Evolutionary conservation across 78 protist genomes (phyloP).

Genomic region (Cavenderia fasciculata): DNA sequence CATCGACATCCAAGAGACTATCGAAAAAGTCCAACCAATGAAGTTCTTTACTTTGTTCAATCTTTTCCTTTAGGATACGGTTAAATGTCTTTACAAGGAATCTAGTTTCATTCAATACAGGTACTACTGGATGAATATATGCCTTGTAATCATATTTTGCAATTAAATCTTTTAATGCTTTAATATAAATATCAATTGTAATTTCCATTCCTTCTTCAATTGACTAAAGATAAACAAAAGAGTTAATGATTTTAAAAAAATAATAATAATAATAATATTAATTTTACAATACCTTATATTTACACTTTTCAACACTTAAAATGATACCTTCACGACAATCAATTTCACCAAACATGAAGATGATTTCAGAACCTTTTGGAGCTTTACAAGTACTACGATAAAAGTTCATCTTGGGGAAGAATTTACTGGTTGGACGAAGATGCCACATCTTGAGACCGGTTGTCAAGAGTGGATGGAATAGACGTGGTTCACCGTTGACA

Average conservation of each 20-base stretch:
- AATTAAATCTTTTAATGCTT: slow-evolving; percentile 37
- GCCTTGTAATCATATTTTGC: slow-evolving; percentile 3
- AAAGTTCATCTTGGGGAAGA: slow-evolving; percentile 93
- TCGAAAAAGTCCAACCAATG: slow-evolving; percentile 85
- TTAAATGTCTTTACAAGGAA: slow-evolving; percentile 49
- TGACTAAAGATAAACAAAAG: not conserved
- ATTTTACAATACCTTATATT: slow-evolving; percentile 66
- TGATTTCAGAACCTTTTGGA: slow-evolving; percentile 72
- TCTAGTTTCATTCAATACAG: slow-evolving; percentile 91
- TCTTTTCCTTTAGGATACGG: slow-evolving; percentile 5
- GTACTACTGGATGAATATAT: slow-evolving; percentile 92
- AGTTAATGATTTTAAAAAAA: too few relatives aligned
- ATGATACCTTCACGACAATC: slow-evolving; percentile 96
- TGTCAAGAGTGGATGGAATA: slow-evolving; percentile 83
- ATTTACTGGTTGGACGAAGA: slow-evolving; percentile 80
- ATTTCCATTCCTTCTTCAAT: slow-evolving; percentile 83
- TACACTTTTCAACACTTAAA: slow-evolving; percentile 87
- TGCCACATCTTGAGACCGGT: slow-evolving; percentile 95
- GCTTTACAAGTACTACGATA: slow-evolving; percentile 51
- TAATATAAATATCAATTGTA: slow-evolving; percentile 83
- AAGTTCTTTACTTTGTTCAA: slow-evolving; percentile 17
- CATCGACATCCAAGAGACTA: slow-evolving; percentile 44
- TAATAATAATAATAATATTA: not conserved
- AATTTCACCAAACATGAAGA: slow-evolving; percentile 92
- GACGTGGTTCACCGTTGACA: slow-evolving; percentile 16